A percentile compares a stretch with the other conserved stretches of the same genome.
phyloP scores from a whole-genome alignment of 768 basidiomycete species.

The Suillus hirtellus region DNA sequence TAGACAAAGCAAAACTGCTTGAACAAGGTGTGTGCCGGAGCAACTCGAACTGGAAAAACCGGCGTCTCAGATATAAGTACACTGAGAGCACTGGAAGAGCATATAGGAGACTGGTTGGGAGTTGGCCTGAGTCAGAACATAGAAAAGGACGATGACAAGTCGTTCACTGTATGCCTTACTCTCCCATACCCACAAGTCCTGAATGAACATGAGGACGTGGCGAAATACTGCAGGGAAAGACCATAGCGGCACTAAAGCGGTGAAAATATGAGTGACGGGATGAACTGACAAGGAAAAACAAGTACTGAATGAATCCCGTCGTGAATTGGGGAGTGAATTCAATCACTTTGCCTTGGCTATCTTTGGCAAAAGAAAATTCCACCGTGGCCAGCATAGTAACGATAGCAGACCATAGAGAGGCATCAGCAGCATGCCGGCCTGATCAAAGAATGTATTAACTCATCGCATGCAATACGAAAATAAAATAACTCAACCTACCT shows the following conservation, averaged over 20 bases:
- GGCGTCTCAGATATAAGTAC: no score
- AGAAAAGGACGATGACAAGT: no score
- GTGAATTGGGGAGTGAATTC: constrained; percentile 7
- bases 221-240: constrained; percentile 21
- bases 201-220: constrained; percentile 12
- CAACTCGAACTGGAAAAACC: no score
- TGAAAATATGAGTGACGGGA: neutral
- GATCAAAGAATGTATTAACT: constrained; percentile 17
- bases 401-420: constrained; percentile 9
- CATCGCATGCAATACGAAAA: no score
- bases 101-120: no score
- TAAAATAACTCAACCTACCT: neutral
- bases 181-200: neutral
- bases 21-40: no score
- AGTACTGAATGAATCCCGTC: constrained; percentile 8
- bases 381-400: constrained; percentile 9
- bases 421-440: constrained; percentile 11
- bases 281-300: neutral
- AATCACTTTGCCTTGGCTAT: constrained; percentile 4
- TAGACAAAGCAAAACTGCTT: no score
- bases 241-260: constrained; percentile 11
- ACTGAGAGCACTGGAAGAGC: no score
- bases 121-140: no score
- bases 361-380: neutral
- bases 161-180: no score